Percentiles rank a stretch among this genome's conserved stretches.
These are phyloP conservation scores for Scheffersomyces quercinus DNA, from an alignment of 1,139 yeast species.

Conservation along the genomic window DNA sequence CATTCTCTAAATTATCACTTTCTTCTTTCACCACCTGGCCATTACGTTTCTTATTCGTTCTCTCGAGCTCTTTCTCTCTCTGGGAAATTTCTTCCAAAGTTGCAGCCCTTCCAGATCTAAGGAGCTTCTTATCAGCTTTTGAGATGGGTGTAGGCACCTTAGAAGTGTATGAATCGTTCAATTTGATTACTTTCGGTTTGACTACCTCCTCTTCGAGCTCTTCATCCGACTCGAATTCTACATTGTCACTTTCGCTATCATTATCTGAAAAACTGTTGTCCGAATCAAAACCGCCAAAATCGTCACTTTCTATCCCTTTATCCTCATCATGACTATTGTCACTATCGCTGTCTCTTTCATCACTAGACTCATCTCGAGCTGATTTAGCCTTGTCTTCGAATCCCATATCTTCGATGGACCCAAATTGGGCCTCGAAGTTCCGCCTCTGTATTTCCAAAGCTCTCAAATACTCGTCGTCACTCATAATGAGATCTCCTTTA, in stretches of 20 bases:
- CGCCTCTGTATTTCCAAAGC: slow-evolving; percentile 58
- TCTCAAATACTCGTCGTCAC: slow-evolving; percentile 44
- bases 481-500: slow-evolving; percentile 11
- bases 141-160: slow-evolving; percentile 18
- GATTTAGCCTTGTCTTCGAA: slow-evolving; percentile 53
- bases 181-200: slow-evolving; percentile 37
- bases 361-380: slow-evolving; percentile 6
- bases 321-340: slow-evolving; percentile 15
- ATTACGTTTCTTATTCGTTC: slow-evolving; percentile 30
- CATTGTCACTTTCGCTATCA: slow-evolving; percentile 1
- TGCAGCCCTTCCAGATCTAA: slow-evolving; percentile 45
- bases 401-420: slow-evolving; percentile 60
- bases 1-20: slow-evolving; percentile 66
- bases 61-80: slow-evolving; percentile 21
- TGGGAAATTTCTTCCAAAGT: slow-evolving; percentile 36
- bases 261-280: slow-evolving; percentile 10
- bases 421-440: slow-evolving; percentile 72
- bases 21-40: slow-evolving; percentile 36
- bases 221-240: slow-evolving; percentile 8
- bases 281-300: slow-evolving; percentile 16
- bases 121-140: slow-evolving; percentile 32
- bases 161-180: slow-evolving; percentile 24
- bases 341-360: slow-evolving; percentile 6
- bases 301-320: slow-evolving; percentile 14
- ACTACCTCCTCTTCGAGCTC: slow-evolving; percentile 26